Conservation (phyloP, 768 basidiomycete genomes). For the Sporobolomyces pararoseus region DNA sequence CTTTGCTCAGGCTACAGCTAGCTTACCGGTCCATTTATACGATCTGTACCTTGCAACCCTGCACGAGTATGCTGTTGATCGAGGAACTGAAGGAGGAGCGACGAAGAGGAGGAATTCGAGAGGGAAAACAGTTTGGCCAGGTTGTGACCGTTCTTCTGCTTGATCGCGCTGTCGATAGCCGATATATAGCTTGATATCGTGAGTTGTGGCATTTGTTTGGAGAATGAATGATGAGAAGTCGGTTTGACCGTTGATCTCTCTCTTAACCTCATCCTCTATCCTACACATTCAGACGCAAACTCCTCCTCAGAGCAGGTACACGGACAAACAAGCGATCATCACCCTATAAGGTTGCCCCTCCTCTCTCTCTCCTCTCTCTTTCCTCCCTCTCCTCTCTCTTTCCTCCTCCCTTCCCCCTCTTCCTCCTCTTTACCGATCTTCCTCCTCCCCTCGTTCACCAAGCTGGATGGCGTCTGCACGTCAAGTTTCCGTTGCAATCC, state of each 20-base stretch:
- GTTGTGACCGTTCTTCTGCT: not conserved
- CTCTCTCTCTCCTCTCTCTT: not conserved
- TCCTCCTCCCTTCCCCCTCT: conserved; percentile 4
- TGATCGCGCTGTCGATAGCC: not conserved
- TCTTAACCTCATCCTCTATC: no score
- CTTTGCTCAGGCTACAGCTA: no score
- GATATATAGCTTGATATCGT: not conserved
- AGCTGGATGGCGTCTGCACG: no score
- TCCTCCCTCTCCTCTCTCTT: not conserved
- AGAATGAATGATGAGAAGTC: not conserved
- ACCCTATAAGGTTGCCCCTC: no score
- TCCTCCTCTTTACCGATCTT: not conserved
- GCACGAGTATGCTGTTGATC: not conserved
- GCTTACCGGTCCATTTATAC: not conserved
- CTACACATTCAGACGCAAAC: no score
- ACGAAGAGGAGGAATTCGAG: not conserved
- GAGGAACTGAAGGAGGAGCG: conserved; percentile 17
- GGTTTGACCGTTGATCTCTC: not conserved
- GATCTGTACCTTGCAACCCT: not conserved
- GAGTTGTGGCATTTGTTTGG: not conserved
- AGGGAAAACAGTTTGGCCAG: conserved; percentile 18
- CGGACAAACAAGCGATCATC: no score
- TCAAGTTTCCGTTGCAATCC: no score
- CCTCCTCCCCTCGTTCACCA: not conserved
- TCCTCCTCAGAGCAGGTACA: no score